Base-by-base conservation (phyloP, 768 basidiomycete genomes). In the Pisolithus sp. region DNA sequence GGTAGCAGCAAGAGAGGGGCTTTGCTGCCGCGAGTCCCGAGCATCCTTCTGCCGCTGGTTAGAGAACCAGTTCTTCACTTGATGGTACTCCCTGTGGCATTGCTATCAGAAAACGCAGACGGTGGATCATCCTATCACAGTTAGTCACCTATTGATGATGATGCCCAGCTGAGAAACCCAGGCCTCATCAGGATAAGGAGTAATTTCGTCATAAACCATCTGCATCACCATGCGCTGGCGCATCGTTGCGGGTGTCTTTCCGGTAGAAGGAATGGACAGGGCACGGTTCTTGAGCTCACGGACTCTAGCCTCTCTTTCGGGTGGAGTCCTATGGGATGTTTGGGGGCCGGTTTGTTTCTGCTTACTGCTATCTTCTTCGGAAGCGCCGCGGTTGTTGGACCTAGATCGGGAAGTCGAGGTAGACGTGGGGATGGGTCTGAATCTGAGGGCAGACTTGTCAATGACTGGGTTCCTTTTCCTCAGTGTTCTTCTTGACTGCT, bases 41-140 rank as follows among this genome's bases (percentile, higher is more conserved):
- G 73, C 65, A 50, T 72, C 72, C 55, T 76, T 71, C 52, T 76
- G 82, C 40, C 82, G 74, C 65, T 81, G 76, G 63, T 84, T 84
- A 5, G 80, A 80, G 53, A 84, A 84, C 81, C 82, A 83, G 56
- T 82, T 82, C 66, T 79, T 81, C 50, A 83, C 75, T 64, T 82
- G 81, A 58, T 76, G 76, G 59, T 78, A 79, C 45, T 80, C 75
- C 56, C 80, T 81, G 61, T 45, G 31, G 31, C 37, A 50, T 45
- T 2, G 21, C 38, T 57, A 41, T 61, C 59, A 40, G 36, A 26
- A n/a, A 30, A 34, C 34, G 31, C 28, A 52, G 23, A 15, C n/a
- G 18, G 37, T 10, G 17, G 2, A 26, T 41, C 40, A n/a, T 18
- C 13, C 13, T 4, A 24, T 15, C 24, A 9, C 31, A 18, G 34